phyloP scores from a whole-genome alignment of 169 alveolate genomes.

The Plasmodium reichenowi region DNA sequence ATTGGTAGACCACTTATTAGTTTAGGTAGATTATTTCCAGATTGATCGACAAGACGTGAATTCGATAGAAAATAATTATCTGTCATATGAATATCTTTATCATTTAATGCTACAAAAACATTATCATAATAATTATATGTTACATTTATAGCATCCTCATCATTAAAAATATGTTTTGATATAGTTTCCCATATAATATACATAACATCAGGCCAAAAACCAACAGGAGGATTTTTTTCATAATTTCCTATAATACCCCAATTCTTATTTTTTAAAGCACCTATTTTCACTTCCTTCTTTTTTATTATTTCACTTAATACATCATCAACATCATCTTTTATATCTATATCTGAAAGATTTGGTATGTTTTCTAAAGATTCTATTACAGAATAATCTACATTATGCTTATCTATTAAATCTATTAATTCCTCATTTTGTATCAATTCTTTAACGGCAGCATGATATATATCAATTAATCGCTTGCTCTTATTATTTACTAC shows the following conservation, averaged over 20 bases:
- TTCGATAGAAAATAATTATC: neutral
- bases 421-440: neutral
- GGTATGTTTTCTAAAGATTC: neutral
- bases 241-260: constrained; percentile 16
- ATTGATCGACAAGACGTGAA: neutral
- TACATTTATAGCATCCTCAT: constrained; percentile 9
- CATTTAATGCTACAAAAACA: constrained; percentile 6
- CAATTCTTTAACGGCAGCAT: neutral
- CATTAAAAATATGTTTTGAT: neutral
- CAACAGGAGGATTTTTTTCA: neutral
- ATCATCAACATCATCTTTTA: neutral
- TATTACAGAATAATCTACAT: constrained; percentile 1
- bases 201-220: constrained; percentile 21
- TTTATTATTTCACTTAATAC: constrained; percentile 6
- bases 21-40: neutral
- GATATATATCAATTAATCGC: neutral
- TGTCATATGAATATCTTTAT: constrained; percentile 5
- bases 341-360: neutral
- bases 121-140: neutral
- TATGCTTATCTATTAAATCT: neutral
- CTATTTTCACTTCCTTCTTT: constrained; percentile 9
- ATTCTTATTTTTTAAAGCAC: constrained; percentile 2
- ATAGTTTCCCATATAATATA: constrained; percentile 5
- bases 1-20: neutral
- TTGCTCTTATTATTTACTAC: neutral